A percentile compares a stretch with the other conserved stretches of the same genome.
Evolutionary conservation across 192 early-diverging fungal genomes (phyloP).

Genomic region (Umbelopsis ramanniana): DNA sequence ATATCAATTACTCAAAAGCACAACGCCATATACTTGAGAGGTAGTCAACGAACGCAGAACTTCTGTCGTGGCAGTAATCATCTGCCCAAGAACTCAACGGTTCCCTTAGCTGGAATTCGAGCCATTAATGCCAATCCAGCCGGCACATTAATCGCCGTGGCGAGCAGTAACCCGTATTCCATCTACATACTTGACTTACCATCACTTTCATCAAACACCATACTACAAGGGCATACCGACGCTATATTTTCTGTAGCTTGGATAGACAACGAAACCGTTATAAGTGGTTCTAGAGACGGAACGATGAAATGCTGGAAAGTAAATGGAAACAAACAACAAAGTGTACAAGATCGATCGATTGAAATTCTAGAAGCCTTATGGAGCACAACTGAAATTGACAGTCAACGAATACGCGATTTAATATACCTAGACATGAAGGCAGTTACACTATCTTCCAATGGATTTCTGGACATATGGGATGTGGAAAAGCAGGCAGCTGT

Average conservation of each 20-base stretch:
- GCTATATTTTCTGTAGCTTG: not conserved
- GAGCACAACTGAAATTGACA: not conserved
- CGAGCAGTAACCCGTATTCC: not conserved
- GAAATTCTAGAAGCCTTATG: not conserved
- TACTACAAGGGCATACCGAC: not conserved
- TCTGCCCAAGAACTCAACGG: no score
- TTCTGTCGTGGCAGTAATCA: no score
- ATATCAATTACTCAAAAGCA: not conserved
- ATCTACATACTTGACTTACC: not conserved
- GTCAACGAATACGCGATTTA: not conserved
- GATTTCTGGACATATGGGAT: not conserved
- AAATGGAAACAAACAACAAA: not conserved
- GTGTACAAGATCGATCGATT: not conserved
- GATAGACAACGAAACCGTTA: not conserved
- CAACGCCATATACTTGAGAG: no score
- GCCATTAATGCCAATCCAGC: not conserved
- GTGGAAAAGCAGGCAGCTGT: not conserved
- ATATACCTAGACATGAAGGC: not conserved
- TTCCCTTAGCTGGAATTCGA: not conserved
- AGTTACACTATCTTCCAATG: not conserved
- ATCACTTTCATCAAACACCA: not conserved
- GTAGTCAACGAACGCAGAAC: no score
- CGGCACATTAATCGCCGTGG: not conserved
- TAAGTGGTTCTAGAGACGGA: not conserved
- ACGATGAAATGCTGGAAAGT: not conserved